Percentiles rank a stretch among this genome's conserved stretches.
These are phyloP conservation scores for Entomortierella chlamydospora DNA, from an alignment of 192 early-diverging fungal genomes.

Conservation along the genomic window DNA sequence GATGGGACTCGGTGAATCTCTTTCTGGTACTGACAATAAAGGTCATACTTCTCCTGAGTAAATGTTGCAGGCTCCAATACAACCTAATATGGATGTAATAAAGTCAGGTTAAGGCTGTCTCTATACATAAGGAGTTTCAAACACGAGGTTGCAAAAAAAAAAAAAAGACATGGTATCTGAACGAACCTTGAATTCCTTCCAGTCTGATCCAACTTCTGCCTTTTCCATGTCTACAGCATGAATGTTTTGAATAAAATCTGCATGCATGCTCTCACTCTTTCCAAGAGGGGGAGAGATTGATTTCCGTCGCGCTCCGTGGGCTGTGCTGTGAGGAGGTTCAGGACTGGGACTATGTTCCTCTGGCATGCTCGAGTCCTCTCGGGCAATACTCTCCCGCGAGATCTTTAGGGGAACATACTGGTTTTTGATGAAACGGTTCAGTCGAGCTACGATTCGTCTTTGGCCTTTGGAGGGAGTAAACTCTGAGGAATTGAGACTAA, in stretches of 20 bases:
- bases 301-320: constrained; percentile 24
- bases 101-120: not conserved
- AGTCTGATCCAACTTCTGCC: constrained; percentile 7
- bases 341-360: constrained; percentile 45
- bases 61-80: constrained; percentile 73
- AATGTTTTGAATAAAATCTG: constrained; percentile 40
- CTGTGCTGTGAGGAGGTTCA: constrained; percentile 2
- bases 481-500: constrained; percentile 64
- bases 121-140: not conserved
- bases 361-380: constrained; percentile 14
- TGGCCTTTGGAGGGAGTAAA: constrained; percentile 74
- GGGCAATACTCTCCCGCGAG: constrained; percentile 34
- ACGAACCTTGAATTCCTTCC: constrained; percentile 45
- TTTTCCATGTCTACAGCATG: constrained; percentile 33
- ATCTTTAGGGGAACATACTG: constrained; percentile 49
- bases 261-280: constrained; percentile 14
- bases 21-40: constrained; percentile 88
- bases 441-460: constrained; percentile 69
- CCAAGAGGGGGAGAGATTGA: constrained; percentile 37
- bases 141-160: not conserved
- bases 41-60: constrained; percentile 77
- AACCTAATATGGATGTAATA: constrained; percentile 50
- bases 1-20: constrained; percentile 79
- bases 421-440: constrained; percentile 67
- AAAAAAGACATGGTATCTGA: not conserved